Evolutionary conservation across 495 filamentous ascomycete species (phyloP).

Genomic region (Aspergillus sparsus): DNA sequence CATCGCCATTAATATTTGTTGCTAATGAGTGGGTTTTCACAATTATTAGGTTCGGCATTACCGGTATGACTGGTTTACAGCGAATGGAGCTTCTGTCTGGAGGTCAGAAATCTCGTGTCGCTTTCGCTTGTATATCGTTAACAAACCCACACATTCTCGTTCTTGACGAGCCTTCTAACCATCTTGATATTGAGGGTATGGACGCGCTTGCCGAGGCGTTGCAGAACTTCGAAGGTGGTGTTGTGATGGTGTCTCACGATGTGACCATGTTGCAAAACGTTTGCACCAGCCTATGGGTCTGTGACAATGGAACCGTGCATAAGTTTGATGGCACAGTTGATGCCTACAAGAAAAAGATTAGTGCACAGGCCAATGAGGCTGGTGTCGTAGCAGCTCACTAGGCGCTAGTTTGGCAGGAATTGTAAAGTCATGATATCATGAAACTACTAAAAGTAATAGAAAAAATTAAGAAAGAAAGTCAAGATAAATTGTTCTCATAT

Average conservation of each 20-base stretch:
- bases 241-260: constrained; percentile 98
- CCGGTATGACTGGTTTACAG: constrained; percentile 93
- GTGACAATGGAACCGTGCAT: constrained; percentile 92
- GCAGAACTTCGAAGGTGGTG: constrained; percentile 84
- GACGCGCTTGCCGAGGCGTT: constrained; percentile 87
- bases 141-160: constrained; percentile 96
- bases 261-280: constrained; percentile 98
- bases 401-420: background rate
- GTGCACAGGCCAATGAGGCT: constrained; percentile 80
- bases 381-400: constrained; percentile 66
- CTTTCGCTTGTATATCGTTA: constrained; percentile 90
- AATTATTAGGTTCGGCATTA: constrained; percentile 79
- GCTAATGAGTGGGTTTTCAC: constrained; percentile 10
- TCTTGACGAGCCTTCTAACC: constrained; percentile 97
- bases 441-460: background rate
- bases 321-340: constrained; percentile 94
- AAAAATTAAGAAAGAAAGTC: background rate
- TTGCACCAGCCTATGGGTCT: constrained; percentile 93
- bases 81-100: constrained; percentile 94
- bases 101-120: constrained; percentile 97
- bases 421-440: too few species aligned
- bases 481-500: background rate
- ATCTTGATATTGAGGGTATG: constrained; percentile 99
- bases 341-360: constrained; percentile 97
- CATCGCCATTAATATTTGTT: background rate